A percentile compares a stretch with the other conserved stretches of the same genome.
These are phyloP conservation scores for Trametes cinnabarina DNA, from an alignment of 768 basidiomycete genomes.

Conservation along the genomic window DNA sequence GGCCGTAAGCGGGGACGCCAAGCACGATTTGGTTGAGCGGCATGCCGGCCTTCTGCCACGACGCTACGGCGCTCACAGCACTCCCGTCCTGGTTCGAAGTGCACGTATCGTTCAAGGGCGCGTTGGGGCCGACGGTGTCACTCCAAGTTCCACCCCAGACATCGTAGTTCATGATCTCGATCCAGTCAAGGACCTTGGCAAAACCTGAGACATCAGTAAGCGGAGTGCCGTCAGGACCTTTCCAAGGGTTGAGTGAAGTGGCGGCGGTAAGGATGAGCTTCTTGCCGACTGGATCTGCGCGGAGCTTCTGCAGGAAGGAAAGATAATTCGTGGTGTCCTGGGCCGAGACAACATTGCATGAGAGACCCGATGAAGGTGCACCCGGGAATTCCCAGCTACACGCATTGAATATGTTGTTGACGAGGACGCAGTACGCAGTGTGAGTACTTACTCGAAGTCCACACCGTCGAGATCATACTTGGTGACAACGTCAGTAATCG, in stretches of 20 bases:
- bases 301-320: slow-evolving; percentile 68
- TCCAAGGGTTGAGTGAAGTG: slow-evolving; percentile 63
- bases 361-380: slow-evolving; percentile 47
- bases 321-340: slow-evolving; percentile 80
- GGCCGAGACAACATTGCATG: slow-evolving; percentile 62
- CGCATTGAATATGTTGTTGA: too few relatives aligned
- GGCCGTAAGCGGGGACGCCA: slow-evolving; percentile 83
- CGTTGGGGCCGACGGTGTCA: slow-evolving; percentile 69
- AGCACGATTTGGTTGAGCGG: slow-evolving; percentile 73
- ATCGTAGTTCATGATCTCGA: slow-evolving; percentile 74
- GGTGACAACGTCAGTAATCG: slow-evolving; percentile 47
- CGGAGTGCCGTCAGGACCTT: slow-evolving; percentile 53
- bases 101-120: slow-evolving; percentile 81
- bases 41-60: slow-evolving; percentile 79
- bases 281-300: slow-evolving; percentile 48
- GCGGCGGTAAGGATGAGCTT: slow-evolving; percentile 74
- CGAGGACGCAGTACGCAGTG: too few relatives aligned
- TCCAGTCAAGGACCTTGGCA: slow-evolving; percentile 69
- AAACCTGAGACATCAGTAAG: slow-evolving; percentile 64
- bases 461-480: slow-evolving; percentile 58
- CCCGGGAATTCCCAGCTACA: slow-evolving; percentile 86
- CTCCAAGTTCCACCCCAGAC: slow-evolving; percentile 55
- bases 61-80: slow-evolving; percentile 66
- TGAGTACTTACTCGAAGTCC: slow-evolving; percentile 58
- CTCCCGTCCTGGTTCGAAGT: slow-evolving; percentile 69